Conservation (phyloP, 164 flowering plant genomes). For the Echeveria elegans region DNA sequence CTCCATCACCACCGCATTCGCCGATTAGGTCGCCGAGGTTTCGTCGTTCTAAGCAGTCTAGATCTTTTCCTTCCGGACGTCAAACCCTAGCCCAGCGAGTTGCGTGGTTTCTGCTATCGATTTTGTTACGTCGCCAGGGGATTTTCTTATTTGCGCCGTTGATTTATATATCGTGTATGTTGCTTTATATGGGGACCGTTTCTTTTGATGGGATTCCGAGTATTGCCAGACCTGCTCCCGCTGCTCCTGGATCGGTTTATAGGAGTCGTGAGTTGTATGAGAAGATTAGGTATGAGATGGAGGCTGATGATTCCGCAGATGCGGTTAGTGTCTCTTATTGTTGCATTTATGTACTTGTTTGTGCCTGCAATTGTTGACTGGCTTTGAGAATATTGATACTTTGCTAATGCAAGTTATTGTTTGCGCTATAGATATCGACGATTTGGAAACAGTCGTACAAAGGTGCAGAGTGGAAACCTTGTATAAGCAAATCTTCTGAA, state of each 20-base stretch:
- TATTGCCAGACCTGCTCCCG: slow-evolving; percentile 32
- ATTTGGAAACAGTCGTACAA: slow-evolving; percentile 73
- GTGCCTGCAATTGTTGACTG: too few relatives aligned
- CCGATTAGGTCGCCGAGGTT: slow-evolving; percentile 55
- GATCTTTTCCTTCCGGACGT: slow-evolving; percentile 13
- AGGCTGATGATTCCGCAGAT: slow-evolving; percentile 54
- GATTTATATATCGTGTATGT: slow-evolving; percentile 70
- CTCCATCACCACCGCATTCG: slow-evolving; percentile 71
- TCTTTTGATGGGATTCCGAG: slow-evolving; percentile 49
- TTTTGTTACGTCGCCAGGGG: slow-evolving; percentile 69
- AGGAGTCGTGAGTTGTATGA: slow-evolving; percentile 56
- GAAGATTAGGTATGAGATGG: slow-evolving; percentile 59
- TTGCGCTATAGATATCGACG: slow-evolving; percentile 50
- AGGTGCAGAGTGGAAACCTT: slow-evolving; percentile 78
- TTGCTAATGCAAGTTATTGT: slow-evolving; percentile 7
- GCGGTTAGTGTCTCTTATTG: slow-evolving; percentile 34
- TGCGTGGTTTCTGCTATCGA: slow-evolving; percentile 54
- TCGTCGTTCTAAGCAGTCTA: slow-evolving; percentile 24
- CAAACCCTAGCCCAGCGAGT: slow-evolving; percentile 38
- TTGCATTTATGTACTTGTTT: not conserved
- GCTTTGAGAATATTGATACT: too few relatives aligned
- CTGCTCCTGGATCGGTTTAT: slow-evolving; percentile 64
- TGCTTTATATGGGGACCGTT: slow-evolving; percentile 74
- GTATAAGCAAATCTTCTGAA: slow-evolving; percentile 49
- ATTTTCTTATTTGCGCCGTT: slow-evolving; percentile 75